A percentile compares a stretch with the other conserved stretches of the same genome.
Evolutionary conservation across 2,329 filamentous ascomycete species (phyloP).

Genomic region (Penicillium concentricum): DNA sequence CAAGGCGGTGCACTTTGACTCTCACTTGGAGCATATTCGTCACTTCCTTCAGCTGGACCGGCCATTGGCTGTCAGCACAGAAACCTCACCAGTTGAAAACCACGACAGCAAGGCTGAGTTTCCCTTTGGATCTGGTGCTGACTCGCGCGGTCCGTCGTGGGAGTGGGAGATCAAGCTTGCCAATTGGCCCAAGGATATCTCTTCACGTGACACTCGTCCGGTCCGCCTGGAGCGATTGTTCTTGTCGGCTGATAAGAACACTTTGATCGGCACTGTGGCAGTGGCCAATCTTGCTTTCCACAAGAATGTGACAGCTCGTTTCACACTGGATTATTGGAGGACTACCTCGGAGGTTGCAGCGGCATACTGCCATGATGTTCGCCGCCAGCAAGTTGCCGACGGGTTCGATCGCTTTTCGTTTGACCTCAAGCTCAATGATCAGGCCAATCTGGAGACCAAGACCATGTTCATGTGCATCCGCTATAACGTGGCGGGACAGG

Average conservation of each 20-base stretch:
- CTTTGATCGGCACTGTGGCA: constrained; percentile 75
- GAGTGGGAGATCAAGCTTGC: constrained; percentile 86
- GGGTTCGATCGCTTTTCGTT: constrained; percentile 90
- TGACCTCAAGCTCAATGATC: constrained; percentile 86
- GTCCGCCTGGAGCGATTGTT: constrained; percentile 84
- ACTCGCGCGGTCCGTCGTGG: constrained; percentile 54
- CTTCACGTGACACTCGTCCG: constrained; percentile 59
- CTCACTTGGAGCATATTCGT: constrained; percentile 90
- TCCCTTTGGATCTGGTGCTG: constrained; percentile 64
- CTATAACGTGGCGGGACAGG: constrained; percentile 78
- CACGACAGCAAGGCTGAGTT: constrained; percentile 89
- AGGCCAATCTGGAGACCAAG: constrained; percentile 87
- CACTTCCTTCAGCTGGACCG: constrained; percentile 94
- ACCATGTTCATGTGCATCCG: constrained; percentile 89
- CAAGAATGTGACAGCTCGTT: constrained; percentile 85
- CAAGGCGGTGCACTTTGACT: constrained; percentile 98
- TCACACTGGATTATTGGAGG: constrained; percentile 98
- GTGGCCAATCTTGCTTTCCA: constrained; percentile 88
- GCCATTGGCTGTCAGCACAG: constrained; percentile 92
- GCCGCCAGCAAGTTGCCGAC: constrained; percentile 60
- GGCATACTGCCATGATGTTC: constrained; percentile 80
- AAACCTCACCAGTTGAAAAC: constrained; percentile 83
- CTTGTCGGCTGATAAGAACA: constrained; percentile 84
- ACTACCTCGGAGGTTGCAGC: constrained; percentile 91
- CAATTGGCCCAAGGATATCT: constrained; percentile 74